Evolutionary conservation across 208 protist genomes (phyloP), one percentile per base, ranked within the genome.

Genomic region (Crithidia acanthocephali): DNA sequence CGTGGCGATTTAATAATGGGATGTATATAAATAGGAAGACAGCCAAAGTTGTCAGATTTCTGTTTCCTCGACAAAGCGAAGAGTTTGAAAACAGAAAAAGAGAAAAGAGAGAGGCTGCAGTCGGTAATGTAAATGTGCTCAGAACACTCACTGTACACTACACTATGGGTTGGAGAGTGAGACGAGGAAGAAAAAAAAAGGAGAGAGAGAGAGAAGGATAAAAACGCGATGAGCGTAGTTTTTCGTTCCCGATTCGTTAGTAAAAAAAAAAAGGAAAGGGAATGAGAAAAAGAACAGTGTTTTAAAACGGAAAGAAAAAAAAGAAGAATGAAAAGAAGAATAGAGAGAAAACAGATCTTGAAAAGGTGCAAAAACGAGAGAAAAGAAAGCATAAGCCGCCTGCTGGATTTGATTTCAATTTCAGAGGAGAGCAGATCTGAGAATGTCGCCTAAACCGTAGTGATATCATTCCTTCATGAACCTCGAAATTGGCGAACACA

Each of bases 121-220:
- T 13, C 45, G 18, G 13, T 15, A 42, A 42, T 15, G 13, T 15
- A 42, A 42, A 13, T 15, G 37, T 15, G 6, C 13, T 6, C 13
- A 6, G 9, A 42, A 42, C 13, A 15, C 13, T 42, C 6, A 13
- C 13, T 42, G 6, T 15, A 42, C 37, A 42, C 37, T 6, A 42
- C 13, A 42, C 6, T 13, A n/a, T 13, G 13, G 13, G 6, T 42
- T 42, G 13, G 37, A 15, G 6, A 42, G 9, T 15, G 9, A 42
- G 13, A 42, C 13, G 37, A 42, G 37, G 9, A 42, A 42, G 9
- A 42, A 42, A 15, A 15, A 58, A 59, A 74, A 33, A 57, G 58
- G 62, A 75, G 35, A 32, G 67, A 37, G 63, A 58, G 67, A 75
- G 60, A 72, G 30, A 68, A 64, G 22, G 58, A 76, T n/a, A n/a